Percentiles rank a stretch among this genome's conserved stretches.
phyloP scores from a whole-genome alignment of 371 early-diverging fungal genomes.

The Mucor irregularis region DNA sequence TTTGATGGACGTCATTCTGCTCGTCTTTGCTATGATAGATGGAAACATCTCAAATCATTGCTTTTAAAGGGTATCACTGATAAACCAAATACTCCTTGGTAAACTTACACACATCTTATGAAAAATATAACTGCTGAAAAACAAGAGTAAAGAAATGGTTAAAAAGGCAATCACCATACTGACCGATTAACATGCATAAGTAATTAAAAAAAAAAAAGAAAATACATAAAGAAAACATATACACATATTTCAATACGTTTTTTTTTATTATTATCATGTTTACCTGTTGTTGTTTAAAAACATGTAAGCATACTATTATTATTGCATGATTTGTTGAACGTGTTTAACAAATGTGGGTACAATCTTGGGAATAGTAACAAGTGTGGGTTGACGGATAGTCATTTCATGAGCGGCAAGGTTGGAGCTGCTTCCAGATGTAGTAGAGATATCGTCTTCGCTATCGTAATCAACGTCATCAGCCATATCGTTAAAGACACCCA shows the following conservation, averaged over 20 bases:
- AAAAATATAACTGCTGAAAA: too few relatives aligned
- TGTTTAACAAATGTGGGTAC: slow-evolving; percentile 23
- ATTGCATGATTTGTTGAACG: slow-evolving; percentile 19
- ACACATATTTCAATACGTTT: neutral
- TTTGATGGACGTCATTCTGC: slow-evolving; percentile 29
- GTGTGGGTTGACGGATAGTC: slow-evolving; percentile 17
- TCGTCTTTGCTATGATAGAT: slow-evolving; percentile 27
- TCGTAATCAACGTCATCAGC: slow-evolving; percentile 21
- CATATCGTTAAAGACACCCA: slow-evolving; percentile 37
- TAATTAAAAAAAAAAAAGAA: too few relatives aligned
- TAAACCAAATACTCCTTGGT: slow-evolving; percentile 21
- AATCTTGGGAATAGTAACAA: slow-evolving; percentile 26
- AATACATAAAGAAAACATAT: too few relatives aligned
- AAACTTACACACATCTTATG: neutral
- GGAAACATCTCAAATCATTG: slow-evolving; percentile 20
- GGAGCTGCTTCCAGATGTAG: neutral
- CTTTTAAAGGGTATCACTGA: slow-evolving; percentile 22
- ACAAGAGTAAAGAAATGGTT: too few relatives aligned
- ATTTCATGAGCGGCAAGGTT: slow-evolving; percentile 17
- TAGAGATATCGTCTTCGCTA: slow-evolving; percentile 5
- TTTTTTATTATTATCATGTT: neutral
- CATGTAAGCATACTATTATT: neutral
- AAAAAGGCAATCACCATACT: too few relatives aligned
- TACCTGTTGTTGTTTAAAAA: too few relatives aligned
- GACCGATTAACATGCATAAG: too few relatives aligned